Base-by-base conservation (phyloP, 1,284 basidiomycete species). In the Apiotrichum sp. region DNA sequence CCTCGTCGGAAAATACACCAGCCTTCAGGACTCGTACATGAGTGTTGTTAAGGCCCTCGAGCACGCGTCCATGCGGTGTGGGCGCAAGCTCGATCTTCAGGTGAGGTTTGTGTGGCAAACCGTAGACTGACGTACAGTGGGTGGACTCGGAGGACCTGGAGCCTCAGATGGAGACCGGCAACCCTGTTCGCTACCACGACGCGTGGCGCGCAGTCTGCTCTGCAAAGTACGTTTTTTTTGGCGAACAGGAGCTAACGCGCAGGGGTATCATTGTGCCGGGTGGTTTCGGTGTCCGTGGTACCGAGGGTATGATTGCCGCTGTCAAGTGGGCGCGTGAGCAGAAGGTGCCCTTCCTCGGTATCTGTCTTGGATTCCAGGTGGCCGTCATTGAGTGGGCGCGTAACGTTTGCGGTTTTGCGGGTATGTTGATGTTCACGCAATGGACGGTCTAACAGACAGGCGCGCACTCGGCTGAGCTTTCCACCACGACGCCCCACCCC, bases 21-120 rank as follows among this genome's bases (percentile, higher is more conserved):
- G 93, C 59, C 80, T 98, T 51, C 89, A 95, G 75, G 95, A 99
- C 76, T 97, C 93, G 39, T 99, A 99, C 77, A 98, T 98, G 89
- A 93, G 89, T 39, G 96, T 99, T 52, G 87, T 87, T 71, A 99
- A 99, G 80, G 85, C 96, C 32, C 82, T 99, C 43, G 95, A 99
- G 76, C 95, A 99, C 77, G 92, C 95, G 5, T 89, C 93, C 0
- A 89, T 98, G 79, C 84, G 90, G 49, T 89, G 93, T 62, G 86
- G 86, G 58, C 81, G 90, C 59, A 93, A 89, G 72, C 81, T 97
- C 43, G 80, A 81, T 55, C 80, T 96, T 33, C 83, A 89, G 40
- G 40, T 41, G 40, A n/a, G 36, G 11, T 41, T 68, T 90, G 87
- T 64, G 50, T 82, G 36, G 36, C 8, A 38, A 77, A 9, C 10